Base-by-base conservation (phyloP, 306 rosid species). In the Glycine latifolia region DNA sequence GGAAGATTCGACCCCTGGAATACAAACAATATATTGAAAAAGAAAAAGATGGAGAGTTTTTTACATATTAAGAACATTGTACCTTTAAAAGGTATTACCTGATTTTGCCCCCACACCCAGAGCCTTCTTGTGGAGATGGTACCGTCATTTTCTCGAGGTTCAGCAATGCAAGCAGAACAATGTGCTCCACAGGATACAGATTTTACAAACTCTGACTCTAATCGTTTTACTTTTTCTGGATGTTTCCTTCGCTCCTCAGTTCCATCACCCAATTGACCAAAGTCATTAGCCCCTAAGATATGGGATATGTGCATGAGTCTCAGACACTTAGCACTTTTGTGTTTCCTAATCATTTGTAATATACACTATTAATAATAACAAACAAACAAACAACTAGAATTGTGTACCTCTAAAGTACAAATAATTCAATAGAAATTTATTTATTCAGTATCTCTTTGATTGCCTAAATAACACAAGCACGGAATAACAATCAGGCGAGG, bases 101-200 rank as follows among this genome's bases (percentile, higher is more conserved):
- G 98, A 82, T 95, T 95, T 78, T 95, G 97, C 33, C 98, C 98
- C 98, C 98, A 95, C 63, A 95, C 82, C 98, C 98, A 95, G 63
- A 95, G 97, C 89, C 97, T 88, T 66, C 97, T 78, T 3, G 85
- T 80, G 0, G 97, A 91, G 76, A 82, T 14, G 6, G 90, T 83
- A 73, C 92, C 97, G 82, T 95, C 95, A 81, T 87, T 91, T 83
- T 90, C 88, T 37, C 90, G 88, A 79, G 92, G 94, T 75, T 91
- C 95, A 1, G 98, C 92, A 76, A 95, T 90, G 84, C 97, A 95
- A 80, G 97, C 97, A 70, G 98, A 91, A 77, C 98, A 95, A 79
- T 89, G 91, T 72, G 97, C 97, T 80, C 98, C 98, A 83, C 98
- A 92, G 8, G 97, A 90, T 53, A 92, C 97, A 78, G 92, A 88